These are phyloP conservation scores for Sclerotinia trifoliorum DNA, from an alignment of 2,329 filamentous ascomycete species.

Conservation along the genomic window DNA sequence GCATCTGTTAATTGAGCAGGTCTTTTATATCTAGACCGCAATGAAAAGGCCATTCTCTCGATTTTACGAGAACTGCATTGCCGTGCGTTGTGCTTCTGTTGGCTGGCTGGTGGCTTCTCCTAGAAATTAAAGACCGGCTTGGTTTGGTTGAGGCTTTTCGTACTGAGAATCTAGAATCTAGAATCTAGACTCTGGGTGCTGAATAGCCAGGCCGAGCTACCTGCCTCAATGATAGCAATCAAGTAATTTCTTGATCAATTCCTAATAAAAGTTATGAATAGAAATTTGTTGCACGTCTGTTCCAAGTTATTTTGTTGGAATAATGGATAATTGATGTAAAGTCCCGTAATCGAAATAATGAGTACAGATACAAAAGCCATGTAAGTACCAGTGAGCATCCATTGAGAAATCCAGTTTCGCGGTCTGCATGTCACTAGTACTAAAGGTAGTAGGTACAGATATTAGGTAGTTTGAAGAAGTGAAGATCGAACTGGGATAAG, in stretches of 20 bases:
- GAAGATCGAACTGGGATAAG: neutral
- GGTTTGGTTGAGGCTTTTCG: neutral
- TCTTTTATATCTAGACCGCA: constrained; percentile 35
- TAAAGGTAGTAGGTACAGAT: neutral
- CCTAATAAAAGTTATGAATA: neutral
- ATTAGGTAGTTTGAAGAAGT: neutral
- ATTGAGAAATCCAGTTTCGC: neutral
- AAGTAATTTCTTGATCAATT: constrained; percentile 1
- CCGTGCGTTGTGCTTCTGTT: neutral
- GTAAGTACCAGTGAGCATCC: neutral
- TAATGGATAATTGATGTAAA: neutral
- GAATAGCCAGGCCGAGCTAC: neutral
- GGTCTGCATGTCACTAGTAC: neutral
- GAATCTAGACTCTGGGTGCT: neutral
- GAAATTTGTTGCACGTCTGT: constrained; percentile 21
- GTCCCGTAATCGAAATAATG: no score
- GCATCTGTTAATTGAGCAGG: constrained; percentile 54
- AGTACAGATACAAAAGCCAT: no score
- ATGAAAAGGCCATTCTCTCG: constrained; percentile 20
- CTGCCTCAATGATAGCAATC: neutral
- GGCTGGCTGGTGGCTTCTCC: neutral
- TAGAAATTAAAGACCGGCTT: neutral
- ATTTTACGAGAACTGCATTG: constrained; percentile 20
- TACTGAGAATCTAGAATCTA: neutral
- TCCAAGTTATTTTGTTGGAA: constrained; percentile 20